Evolutionary conservation across 2,329 filamentous ascomycete species (phyloP).

Genomic region (Aspergillus tubingensis): DNA sequence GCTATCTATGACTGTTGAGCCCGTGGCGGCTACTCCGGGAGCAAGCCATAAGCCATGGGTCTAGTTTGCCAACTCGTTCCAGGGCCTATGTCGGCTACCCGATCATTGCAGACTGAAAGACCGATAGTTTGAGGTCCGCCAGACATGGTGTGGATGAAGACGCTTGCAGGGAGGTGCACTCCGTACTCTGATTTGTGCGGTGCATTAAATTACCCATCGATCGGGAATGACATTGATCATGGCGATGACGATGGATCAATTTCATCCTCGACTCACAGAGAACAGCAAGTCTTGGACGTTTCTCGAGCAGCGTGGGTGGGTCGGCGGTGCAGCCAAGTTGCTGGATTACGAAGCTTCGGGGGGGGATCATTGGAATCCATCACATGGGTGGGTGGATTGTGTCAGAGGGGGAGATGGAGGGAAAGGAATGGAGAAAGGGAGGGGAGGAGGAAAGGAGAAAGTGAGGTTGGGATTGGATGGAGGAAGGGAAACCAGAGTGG

Average conservation of each 20-base stretch:
- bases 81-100: conserved; percentile 9
- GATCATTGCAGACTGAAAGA: background rate
- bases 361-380: conserved; percentile 4
- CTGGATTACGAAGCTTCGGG: conserved; percentile 17
- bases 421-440: background rate
- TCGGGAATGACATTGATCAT: background rate
- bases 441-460: background rate
- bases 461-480: conserved; percentile 3
- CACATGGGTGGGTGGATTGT: conserved; percentile 11
- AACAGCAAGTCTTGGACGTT: background rate
- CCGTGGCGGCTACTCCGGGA: conserved; percentile 4
- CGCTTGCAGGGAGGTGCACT: background rate
- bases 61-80: background rate
- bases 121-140: background rate
- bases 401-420: background rate
- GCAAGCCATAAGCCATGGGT: background rate
- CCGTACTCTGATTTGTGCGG: background rate
- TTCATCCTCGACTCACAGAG: background rate
- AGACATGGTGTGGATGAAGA: background rate
- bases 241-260: background rate
- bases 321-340: background rate
- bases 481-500: too few species aligned
- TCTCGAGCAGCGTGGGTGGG: conserved; percentile 6
- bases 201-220: background rate
- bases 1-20: background rate